Conservation (phyloP, 2,329 filamentous ascomycete genomes). For the Ophiostoma montium region DNA sequence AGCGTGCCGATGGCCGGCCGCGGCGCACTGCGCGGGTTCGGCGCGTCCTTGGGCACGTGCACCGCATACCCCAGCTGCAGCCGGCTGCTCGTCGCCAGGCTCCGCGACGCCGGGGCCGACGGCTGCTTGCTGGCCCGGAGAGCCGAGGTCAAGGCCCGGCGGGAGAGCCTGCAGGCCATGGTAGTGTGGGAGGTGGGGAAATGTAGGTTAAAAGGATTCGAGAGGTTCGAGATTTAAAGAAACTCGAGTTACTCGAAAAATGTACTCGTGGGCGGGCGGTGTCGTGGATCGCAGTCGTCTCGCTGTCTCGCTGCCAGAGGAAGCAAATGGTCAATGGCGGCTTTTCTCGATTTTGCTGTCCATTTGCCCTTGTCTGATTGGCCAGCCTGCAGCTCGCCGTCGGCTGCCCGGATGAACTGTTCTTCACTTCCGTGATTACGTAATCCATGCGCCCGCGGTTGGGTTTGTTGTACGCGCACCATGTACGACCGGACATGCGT, state of each 20-base stretch:
- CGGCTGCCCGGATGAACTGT: conserved; percentile 4
- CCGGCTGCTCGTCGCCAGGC: conserved; percentile 34
- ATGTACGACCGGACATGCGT: no score
- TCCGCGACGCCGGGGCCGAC: conserved; percentile 27
- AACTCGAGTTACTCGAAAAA: no score
- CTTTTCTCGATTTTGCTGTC: conserved; percentile 6
- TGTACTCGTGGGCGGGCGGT: no score
- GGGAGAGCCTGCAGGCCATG: conserved; percentile 48
- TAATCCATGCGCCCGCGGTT: not conserved
- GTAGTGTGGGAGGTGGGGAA: conserved; percentile 23
- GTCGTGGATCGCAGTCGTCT: not conserved
- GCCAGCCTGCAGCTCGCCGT: not conserved
- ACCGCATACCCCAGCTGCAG: conserved; percentile 30
- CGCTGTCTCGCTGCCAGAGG: conserved; percentile 3
- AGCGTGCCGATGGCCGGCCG: conserved; percentile 47
- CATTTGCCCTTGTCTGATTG: conserved; percentile 12
- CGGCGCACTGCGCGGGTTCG: conserved; percentile 54
- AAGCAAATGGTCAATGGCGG: not conserved
- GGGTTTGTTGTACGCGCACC: no score
- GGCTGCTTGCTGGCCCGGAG: conserved; percentile 36
- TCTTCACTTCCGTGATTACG: conserved; percentile 5
- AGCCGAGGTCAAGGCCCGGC: conserved; percentile 40
- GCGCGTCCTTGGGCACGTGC: conserved; percentile 43
- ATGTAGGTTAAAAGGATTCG: not conserved
- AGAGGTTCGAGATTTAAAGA: no score